Base-by-base conservation (phyloP, 1,284 basidiomycete genomes). In the Pisolithus thermaeus region DNA sequence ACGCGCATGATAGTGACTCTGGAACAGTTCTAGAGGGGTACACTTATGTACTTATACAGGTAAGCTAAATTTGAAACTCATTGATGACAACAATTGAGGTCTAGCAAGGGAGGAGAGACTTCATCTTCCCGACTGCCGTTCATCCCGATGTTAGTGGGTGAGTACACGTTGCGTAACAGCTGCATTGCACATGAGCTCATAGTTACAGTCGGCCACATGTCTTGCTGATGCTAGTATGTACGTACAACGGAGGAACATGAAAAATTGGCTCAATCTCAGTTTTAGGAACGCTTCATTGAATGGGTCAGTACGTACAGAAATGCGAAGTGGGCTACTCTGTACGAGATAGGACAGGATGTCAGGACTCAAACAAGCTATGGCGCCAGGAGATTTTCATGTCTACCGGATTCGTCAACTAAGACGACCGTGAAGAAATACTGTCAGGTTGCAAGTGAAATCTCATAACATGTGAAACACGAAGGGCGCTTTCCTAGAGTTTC, bases 21-120 rank as follows among this genome's bases (percentile, higher is more conserved):
- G 9, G 84, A 89, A 58, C 76, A 87, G 53, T 75, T 89, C 30
- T 90, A 87, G 87, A 87, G 85, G 63, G 85, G 87, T 63, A 81
- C 74, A 52, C 89, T 88, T 62, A 74, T 78, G 0, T 30, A 30
- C 28, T 30, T 9, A 30, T 30, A 9, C 28, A 30, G 28, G 28
- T 30, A 9, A 30, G 9, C 28, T 30, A 30, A 8, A 9, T 8
- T 1, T 9, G 2, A 9, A 30, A 9, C 28, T 9, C 9, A 30
- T 30, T 1, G 9, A 30, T 30, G 28, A 9, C 28, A 30, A 30
- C 9, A 2, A 30, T 9, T 8, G 11, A 7, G 28, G 28, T 27
- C 25, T 27, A 27, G 7, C 7, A 27, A 27, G 25, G 25, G 25
- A 27, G 25, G 25, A 27, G 25, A 27, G 25, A 27, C 25, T 27